Base-by-base conservation (phyloP, 1,139 yeast species). In the Pneumocystis jirovecii region DNA sequence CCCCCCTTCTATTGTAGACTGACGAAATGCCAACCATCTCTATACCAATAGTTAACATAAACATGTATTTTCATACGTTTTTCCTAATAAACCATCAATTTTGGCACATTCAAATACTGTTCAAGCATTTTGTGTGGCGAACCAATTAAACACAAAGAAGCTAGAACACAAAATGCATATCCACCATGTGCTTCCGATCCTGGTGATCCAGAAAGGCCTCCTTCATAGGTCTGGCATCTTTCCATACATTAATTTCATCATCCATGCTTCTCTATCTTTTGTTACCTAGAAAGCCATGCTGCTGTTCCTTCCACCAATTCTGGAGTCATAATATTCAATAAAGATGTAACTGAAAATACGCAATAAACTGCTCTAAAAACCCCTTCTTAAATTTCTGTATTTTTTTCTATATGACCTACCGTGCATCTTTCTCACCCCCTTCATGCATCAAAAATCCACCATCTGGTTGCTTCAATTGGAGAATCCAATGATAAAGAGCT, bases 111-210 rank as follows among this genome's bases (percentile, higher is more conserved):
- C n/a, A 74, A 63, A 45, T 73, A 65, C 65, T 72, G 69, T 19
- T 66, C 63, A 8, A 78, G 65, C 5, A 69, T 70, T 5, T 73
- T 76, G 34, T 67, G 59, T 65, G 77, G 76, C 65, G 79, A 71
- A 66, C 79, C 78, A 37, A 83, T 71, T 2, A 86, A 71, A 69
- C 84, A 81, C 62, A 88, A 77, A 12, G 88, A 81, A 0, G 96
- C 96, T 8, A 89, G 76, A 0, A 93, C 95, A 77, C 98, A 93
- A 73, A 83, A 95, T 0, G 97, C 84, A 74, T 93, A 93, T 0
- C 98, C 99, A 1, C 97, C 98, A 74, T 95, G 99, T 0, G 97
- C 97, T 74, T 95, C 99, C 64, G 88, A 85, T 10, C 77, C 77
- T 0, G 96, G 91, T 12, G 80, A 78, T 0, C 95, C 96, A 1